These are phyloP conservation scores for Colletotrichum orchidophilum DNA, from an alignment of 2,329 filamentous ascomycete species.

Conservation along the genomic window DNA sequence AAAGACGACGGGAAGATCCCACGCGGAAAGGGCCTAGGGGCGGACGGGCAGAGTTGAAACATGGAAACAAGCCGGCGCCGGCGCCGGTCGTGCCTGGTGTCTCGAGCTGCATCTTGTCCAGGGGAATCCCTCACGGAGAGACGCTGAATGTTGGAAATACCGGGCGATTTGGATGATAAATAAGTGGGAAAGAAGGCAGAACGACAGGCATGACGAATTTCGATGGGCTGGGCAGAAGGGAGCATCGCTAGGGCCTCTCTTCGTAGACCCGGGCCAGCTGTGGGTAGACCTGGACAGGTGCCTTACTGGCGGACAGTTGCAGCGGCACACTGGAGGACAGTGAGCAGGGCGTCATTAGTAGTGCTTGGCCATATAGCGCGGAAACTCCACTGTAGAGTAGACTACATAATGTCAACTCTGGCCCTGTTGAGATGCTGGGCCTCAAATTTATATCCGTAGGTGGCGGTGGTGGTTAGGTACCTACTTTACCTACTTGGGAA, in stretches of 20 bases:
- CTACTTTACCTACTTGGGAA: background rate
- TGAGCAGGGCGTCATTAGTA: background rate
- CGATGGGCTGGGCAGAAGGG: background rate
- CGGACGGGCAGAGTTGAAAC: background rate
- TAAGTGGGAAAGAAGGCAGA: background rate
- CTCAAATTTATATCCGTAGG: too few species aligned
- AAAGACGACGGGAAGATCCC: conserved; percentile 5
- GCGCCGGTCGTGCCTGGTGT: conserved; percentile 1
- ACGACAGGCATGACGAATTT: background rate
- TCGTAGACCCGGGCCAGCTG: too few species aligned
- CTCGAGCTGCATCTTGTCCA: background rate
- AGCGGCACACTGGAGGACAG: background rate
- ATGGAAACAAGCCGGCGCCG: background rate
- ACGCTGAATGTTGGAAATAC: background rate
- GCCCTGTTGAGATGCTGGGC: too few species aligned
- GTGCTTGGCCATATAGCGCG: too few species aligned
- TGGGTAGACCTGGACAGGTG: background rate
- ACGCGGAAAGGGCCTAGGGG: background rate
- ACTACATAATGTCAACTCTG: background rate
- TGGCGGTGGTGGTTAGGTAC: background rate
- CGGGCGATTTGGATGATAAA: background rate
- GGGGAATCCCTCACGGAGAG: background rate
- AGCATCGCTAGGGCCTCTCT: too few species aligned
- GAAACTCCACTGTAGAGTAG: background rate
- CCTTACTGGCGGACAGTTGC: background rate